Evolutionary conservation across 1,139 yeast genomes (phyloP), one percentile per base, ranked within the genome.

Genomic region (Suhomyces bolitotheri): DNA sequence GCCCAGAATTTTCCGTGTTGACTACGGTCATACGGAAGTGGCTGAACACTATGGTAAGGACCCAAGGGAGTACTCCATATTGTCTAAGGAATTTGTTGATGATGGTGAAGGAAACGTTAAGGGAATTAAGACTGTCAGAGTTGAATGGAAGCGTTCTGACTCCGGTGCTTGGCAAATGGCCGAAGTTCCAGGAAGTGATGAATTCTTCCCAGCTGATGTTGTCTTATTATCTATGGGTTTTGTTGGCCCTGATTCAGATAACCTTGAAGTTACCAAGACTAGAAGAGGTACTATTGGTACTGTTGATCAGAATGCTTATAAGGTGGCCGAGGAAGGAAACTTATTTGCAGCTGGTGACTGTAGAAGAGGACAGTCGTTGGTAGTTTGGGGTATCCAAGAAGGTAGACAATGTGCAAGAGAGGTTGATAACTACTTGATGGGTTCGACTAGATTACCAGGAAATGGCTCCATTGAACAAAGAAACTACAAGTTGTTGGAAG

Each of bases 301-400:
- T 5, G 54, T 69, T 25, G 77, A 75, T 46, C 78, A 82, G 42
- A 75, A 79, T 39, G 84, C 84, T 27, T 89, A 90, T 73, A 73
- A 77, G 47, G 90, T 88, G 39, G 69, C 67, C 24, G 73, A 68
- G 32, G 73, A 70, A 29, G 77, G 69, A 35, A 89, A 88, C 52
- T 58, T 89, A 45, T 92, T 89, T 60, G 88, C 97, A 37, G 97
- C 97, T 33, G 98, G 98, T 66, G 98, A 92, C 65, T 92, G 97
- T 71, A 84, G 98, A 73, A 83, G 98, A 67, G 98, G 98, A 22
- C 98, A 92, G 71, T 88, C 96, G 4, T 78, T 92, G 61, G 94
- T 92, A 60, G 98, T 92, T 40, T 92, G 98, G 97, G 98, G 97
- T 68, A 92, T 92, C 53, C 97, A 92, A 68, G 98, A 92, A 69